Conservation (phyloP, 2,329 filamentous ascomycete species). For the Xylaria sp. region DNA sequence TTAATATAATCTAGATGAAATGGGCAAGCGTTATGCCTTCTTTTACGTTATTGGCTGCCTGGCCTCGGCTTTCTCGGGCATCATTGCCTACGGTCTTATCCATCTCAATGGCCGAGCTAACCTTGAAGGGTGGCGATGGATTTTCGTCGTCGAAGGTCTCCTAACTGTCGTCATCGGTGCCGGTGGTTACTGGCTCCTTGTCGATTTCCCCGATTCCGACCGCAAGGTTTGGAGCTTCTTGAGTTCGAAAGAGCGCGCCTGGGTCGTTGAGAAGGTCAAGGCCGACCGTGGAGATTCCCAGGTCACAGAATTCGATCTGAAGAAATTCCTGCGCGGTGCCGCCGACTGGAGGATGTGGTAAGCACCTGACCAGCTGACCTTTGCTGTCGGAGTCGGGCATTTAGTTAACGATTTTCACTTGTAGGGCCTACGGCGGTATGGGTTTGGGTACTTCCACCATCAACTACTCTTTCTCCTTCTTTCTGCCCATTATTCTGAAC, state of each 20-base stretch:
- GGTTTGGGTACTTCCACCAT: constrained; percentile 76
- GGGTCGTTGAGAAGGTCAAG: constrained; percentile 55
- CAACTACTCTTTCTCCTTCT: constrained; percentile 81
- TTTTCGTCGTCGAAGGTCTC: constrained; percentile 67
- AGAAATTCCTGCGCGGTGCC: constrained; percentile 52
- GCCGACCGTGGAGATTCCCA: constrained; percentile 60
- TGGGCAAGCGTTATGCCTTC: constrained; percentile 74
- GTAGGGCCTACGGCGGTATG: constrained; percentile 69
- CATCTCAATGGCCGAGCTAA: constrained; percentile 68
- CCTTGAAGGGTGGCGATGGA: constrained; percentile 73
- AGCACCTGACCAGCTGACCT: constrained; percentile 14
- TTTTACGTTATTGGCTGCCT: constrained; percentile 77
- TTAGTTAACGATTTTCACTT: constrained; percentile 59
- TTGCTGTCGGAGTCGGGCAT: neutral
- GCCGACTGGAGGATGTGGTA: constrained; percentile 58
- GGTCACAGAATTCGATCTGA: constrained; percentile 58
- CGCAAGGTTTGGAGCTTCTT: constrained; percentile 56
- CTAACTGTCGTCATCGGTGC: constrained; percentile 63
- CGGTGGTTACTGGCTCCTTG: constrained; percentile 56
- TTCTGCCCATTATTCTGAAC: constrained; percentile 80
- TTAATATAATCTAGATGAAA: constrained; percentile 62
- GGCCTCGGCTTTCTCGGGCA: constrained; percentile 73
- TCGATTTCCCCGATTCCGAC: constrained; percentile 62
- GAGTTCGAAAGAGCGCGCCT: constrained; percentile 52
- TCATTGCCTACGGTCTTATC: constrained; percentile 77